Base-by-base conservation (phyloP, 1,284 basidiomycete species). In the Ustilago tritici region DNA sequence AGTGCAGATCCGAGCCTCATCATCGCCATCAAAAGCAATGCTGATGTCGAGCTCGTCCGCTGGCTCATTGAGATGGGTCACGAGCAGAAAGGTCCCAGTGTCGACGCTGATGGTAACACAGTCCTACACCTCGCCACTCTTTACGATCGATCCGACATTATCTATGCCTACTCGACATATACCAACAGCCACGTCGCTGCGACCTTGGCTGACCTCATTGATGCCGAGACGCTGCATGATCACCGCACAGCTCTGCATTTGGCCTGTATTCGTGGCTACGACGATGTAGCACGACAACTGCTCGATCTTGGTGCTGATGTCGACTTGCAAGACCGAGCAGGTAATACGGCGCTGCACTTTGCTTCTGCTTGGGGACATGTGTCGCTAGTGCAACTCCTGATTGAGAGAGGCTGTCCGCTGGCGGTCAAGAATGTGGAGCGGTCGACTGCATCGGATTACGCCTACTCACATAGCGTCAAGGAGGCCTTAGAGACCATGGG, bases 331-430 rank as follows among this genome's bases (percentile, higher is more conserved):
- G 95, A 98, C 87, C 90, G 94, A 65, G 91, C 93, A 86, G 95
- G 95, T 36, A 96, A 97, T 83, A 93, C 94, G 0, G 92, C 95
- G 15, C 87, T 98, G 60, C 95, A 98, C 86, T 95, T 95, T 81
- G 85, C 50, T 8, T 66, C 77, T 14, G 56, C 65, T 64, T 66
- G 41, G 65, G 59, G 67, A 6, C 65, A 73, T 14, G 53, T 82
- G 12, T 85, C 94, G 90, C 90, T 94, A 41, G 91, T 97, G 4
- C 93, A 93, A 86, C 87, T 95, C 17, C 89, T 98, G 47, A 93
- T 98, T 70, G 93, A 95, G 85, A 89, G 92, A 65, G 95, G 94
- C 1, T 96, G 94, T 82, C 91, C 92, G 78, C 93, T 91, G 82
- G 88, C 90, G 23, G 90, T 91, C 36, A 90, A 92, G 74, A 98